Percentiles rank a stretch among this genome's conserved stretches.
Evolutionary conservation across 495 filamentous ascomycete species (phyloP).

Genomic region (Astrothelium macrocarpum): DNA sequence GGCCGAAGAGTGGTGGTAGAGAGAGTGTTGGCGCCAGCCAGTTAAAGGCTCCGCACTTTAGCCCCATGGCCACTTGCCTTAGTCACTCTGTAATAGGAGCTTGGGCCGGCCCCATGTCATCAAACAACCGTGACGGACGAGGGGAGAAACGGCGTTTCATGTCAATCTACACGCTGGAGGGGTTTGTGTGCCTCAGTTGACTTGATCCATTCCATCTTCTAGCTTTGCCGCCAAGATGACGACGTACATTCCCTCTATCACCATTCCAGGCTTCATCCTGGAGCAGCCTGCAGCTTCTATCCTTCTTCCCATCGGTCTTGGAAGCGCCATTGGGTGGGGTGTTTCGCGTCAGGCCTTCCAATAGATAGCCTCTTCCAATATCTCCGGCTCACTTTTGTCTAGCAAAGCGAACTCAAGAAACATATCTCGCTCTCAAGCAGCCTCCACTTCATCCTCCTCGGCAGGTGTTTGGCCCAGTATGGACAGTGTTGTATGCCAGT

Average conservation of each 20-base stretch:
- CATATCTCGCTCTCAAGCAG: slow-evolving; percentile 60
- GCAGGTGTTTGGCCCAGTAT: slow-evolving; percentile 71
- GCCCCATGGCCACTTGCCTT: neutral
- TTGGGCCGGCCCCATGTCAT: neutral
- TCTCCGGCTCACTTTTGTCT: slow-evolving; percentile 6
- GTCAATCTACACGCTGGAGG: neutral
- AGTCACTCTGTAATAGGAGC: neutral
- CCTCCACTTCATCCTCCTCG: slow-evolving; percentile 73
- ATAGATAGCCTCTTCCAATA: neutral
- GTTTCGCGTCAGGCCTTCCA: slow-evolving; percentile 45
- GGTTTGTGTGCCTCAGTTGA: neutral
- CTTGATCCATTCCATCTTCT: neutral
- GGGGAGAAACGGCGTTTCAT: neutral
- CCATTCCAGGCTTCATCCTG: slow-evolving; percentile 55
- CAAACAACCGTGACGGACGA: too few relatives aligned
- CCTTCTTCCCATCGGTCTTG: slow-evolving; percentile 56
- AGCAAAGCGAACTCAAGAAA: slow-evolving; percentile 49
- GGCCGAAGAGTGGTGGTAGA: neutral
- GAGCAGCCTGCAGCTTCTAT: slow-evolving; percentile 55
- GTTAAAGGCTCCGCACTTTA: neutral
- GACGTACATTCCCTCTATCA: slow-evolving; percentile 48
- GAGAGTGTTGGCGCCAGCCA: neutral
- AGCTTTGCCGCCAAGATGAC: slow-evolving; percentile 46
- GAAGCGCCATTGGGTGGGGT: slow-evolving; percentile 34
- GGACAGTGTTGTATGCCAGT: slow-evolving; percentile 75